These are phyloP conservation scores for Backusella sp. DNA, from an alignment of 192 early-diverging fungal genomes.

Conservation along the genomic window DNA sequence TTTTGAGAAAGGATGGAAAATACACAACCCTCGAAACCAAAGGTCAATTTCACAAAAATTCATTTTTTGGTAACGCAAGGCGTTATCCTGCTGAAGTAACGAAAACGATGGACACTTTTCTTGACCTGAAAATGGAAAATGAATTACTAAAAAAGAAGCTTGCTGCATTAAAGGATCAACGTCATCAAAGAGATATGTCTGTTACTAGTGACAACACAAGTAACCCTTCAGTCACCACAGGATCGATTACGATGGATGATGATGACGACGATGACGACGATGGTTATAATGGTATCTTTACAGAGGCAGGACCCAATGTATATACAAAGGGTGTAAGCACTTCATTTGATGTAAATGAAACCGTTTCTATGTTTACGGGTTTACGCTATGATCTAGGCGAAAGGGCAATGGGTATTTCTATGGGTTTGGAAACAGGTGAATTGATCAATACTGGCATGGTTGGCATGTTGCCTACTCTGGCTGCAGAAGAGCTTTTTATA, in stretches of 20 bases:
- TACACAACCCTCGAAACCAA: slow-evolving; percentile 25
- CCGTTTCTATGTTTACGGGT: slow-evolving; percentile 29
- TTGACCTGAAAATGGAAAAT: slow-evolving; percentile 41
- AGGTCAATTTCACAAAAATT: slow-evolving; percentile 27
- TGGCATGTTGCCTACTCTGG: background rate
- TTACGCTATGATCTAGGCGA: slow-evolving; percentile 27
- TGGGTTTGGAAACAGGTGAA: slow-evolving; percentile 17
- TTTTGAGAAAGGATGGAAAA: slow-evolving; percentile 28
- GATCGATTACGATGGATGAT: background rate
- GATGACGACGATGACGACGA: background rate
- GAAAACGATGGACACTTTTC: slow-evolving; percentile 24
- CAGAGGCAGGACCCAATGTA: slow-evolving; percentile 12
- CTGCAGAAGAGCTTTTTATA: background rate
- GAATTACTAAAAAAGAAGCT: slow-evolving; percentile 29
- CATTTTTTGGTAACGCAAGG: slow-evolving; percentile 34
- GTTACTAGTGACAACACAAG: background rate
- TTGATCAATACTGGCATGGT: background rate
- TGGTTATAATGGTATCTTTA: background rate
- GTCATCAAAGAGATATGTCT: background rate
- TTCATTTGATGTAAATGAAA: slow-evolving; percentile 16
- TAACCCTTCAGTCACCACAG: background rate
- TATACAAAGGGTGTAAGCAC: slow-evolving; percentile 27
- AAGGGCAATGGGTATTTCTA: slow-evolving; percentile 25
- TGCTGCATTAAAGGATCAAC: slow-evolving; percentile 1
- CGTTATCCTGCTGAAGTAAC: slow-evolving; percentile 19